Base-by-base conservation (phyloP, 352 stramenopile species). In the Pythium utonaiense region DNA sequence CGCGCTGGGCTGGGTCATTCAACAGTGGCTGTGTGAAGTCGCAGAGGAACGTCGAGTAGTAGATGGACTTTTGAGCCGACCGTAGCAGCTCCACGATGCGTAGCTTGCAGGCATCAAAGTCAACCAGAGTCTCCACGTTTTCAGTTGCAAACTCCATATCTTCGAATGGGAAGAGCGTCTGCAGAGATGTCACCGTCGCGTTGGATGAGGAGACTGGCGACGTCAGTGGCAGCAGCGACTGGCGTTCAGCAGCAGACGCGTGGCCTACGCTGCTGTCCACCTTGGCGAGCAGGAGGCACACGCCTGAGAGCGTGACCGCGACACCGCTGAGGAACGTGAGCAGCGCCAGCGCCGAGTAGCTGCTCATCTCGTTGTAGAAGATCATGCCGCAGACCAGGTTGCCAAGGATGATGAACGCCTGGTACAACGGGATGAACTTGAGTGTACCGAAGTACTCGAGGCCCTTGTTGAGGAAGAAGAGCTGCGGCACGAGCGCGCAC, bases 31-130 rank as follows among this genome's bases (percentile, higher is more conserved):
- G 82, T 8, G 58, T 83, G 44, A 89, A 90, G 58, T 92, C 82
- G 54, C 82, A 92, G 24, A 92, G 68, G 57, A 92, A 92, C 4
- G 82, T 92, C 49, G 82, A 92, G 60, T 91, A 91, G 69, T 86
- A 88, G 41, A 91, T 78, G 0, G 74, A 86, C 28, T 69, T 78
- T 3, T 61, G 68, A 6, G 82, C 80, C 0, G 78, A 83, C 27
- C 73, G 64, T 3, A 92, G 48, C 13, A 92, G 69, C 21, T 70
- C 51, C 14, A 90, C 77, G 51, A 92, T 86, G 9, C 67, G 56
- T 16, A 66, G 70, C 61, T 88, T 86, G 52, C 82, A 92, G 52
- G 77, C 78, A 2, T 82, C 69, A 51, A 92, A 89, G 53, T 92
- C 82, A 0, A 63, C 62, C 28, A 84, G 66, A 36, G 75, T 72